Evolutionary conservation across 2,329 filamentous ascomycete species (phyloP), one percentile per base, ranked within the genome.

Genomic region (Tolypocladium capitatum): DNA sequence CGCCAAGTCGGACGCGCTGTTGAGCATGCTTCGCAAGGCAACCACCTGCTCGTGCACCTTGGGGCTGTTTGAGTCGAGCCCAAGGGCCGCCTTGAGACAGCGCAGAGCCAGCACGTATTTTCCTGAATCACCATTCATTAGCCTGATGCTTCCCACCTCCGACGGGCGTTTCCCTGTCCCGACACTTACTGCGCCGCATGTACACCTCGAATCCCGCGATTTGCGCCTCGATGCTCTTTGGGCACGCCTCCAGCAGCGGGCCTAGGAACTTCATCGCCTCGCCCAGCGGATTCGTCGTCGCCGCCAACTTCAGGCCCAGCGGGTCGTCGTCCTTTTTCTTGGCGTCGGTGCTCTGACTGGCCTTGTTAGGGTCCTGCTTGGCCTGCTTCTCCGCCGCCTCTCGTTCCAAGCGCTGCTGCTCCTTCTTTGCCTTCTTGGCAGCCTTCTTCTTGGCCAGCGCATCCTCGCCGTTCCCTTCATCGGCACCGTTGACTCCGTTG

Each of bases 261-360:
- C 67, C 73, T 48, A 98, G 66, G 63, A 92, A 95, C 64, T 91
- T 94, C 72, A 88, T 84, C 3, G 88, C 88, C 58, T 92, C 89
- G 43, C 81, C 82, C 41, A 98, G 68, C 9, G 92, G 91, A 48
- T 92, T 83, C 49, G 81, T 76, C 4, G 91, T 95, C 51, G 85
- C 79, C 18, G 86, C 79, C 49, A 97, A 74, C 64, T 86, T 86
- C 56, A 81, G 70, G 36, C 94, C 92, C 31, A 85, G 73, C 27
- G 92, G 91, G 65, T 98, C 92, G 20, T 86, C 78, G 56, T 98
- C 92, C 66, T 86, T 85, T 72, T 94, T 95, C 72, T 90, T 92
- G 10, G 73, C 68, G 51, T 82, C 84, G 27, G 75, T 78, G 36
- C 76, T 78, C 47, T 80, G 73, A 45, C 76, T 76, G 27, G 78